Evolutionary conservation across 2,329 filamentous ascomycete genomes (phyloP).

Genomic region (Ilyonectria destructans): DNA sequence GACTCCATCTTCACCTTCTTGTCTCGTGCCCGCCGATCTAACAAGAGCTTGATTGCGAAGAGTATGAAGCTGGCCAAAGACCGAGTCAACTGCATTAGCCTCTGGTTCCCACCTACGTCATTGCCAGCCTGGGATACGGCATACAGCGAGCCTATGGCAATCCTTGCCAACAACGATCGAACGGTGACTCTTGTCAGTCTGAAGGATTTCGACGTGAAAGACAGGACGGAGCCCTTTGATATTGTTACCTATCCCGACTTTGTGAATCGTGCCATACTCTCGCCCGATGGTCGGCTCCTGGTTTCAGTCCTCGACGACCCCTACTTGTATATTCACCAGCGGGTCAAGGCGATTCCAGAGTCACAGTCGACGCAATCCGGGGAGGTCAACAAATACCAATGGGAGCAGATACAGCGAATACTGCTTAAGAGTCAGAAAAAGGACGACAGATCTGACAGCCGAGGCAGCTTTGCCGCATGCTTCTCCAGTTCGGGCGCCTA

Average conservation of each 20-base stretch:
- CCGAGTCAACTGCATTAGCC: constrained; percentile 77
- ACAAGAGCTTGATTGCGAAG: constrained; percentile 65
- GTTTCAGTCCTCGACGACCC: constrained; percentile 91
- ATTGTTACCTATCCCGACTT: constrained; percentile 84
- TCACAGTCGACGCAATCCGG: constrained; percentile 41
- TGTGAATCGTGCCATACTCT: constrained; percentile 96
- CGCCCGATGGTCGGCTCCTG: constrained; percentile 86
- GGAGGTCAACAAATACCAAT: constrained; percentile 60
- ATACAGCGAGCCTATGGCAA: constrained; percentile 73
- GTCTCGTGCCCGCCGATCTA: constrained; percentile 57
- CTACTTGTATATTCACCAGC: constrained; percentile 86
- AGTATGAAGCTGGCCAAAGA: constrained; percentile 72
- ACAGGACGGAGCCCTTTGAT: constrained; percentile 73
- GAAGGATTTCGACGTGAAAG: constrained; percentile 67
- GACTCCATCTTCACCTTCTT: constrained; percentile 56
- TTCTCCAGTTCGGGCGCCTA: constrained; percentile 82
- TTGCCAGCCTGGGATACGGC: constrained; percentile 52
- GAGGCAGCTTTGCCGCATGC: constrained; percentile 83
- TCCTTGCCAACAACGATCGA: constrained; percentile 92
- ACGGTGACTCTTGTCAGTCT: constrained; percentile 89
- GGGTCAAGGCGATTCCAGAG: constrained; percentile 59
- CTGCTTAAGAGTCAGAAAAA: constrained; percentile 72
- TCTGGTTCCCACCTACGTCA: constrained; percentile 70
- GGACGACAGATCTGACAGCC: constrained; percentile 69
- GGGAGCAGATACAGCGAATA: constrained; percentile 68